Evolutionary conservation across 1,284 basidiomycete species (phyloP), one percentile per base, ranked within the genome.

Genomic region (Sanguinoderma infundibulare): DNA sequence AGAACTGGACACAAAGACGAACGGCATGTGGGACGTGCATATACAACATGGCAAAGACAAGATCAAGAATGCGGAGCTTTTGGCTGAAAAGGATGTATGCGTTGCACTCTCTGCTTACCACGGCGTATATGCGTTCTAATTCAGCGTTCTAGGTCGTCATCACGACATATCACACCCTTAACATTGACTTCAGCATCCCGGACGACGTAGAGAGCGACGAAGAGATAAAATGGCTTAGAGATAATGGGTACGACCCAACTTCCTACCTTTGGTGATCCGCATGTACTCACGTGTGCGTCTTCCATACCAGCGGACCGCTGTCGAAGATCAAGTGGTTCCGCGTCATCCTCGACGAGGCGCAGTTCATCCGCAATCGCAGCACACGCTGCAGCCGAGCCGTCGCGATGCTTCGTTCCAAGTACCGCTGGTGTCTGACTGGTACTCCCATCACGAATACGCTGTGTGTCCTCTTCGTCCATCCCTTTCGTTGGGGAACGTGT

Each of bases 391-490:
- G 87, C 68, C 76, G 82, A 39, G 82, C 80, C 49, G 77, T 87
- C 9, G 85, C 87, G 0, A 77, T 82, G 67, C 77, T 91, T 24
- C 78, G 81, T 52, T 74, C 87, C 0, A 86, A 81, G 62, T 87
- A 87, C 67, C 77, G 89, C 6, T 91, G 89, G 89, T 84, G 85
- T 77, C 77, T 91, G 14, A 90, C 89, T 2, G 89, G 89, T 32
- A 90, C 89, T 0, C 88, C 89, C 2, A 83, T 90, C 6, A 90
- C 87, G 0, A 90, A 90, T 63, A 82, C 85, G 0, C 72, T 90
- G 85, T 87, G 66, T 12, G 80, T 68, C 12, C 80, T 68, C 1
- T 34, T 34, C 17, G 46, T 30, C 30, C 39, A 17, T 34, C 47
- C 28, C 17, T 34, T n/a, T 17, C 7, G 7, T 32, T 10, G 30